Evolutionary conservation across 352 stramenopile species (phyloP).

Genomic region (Phytophthora ramorum): DNA sequence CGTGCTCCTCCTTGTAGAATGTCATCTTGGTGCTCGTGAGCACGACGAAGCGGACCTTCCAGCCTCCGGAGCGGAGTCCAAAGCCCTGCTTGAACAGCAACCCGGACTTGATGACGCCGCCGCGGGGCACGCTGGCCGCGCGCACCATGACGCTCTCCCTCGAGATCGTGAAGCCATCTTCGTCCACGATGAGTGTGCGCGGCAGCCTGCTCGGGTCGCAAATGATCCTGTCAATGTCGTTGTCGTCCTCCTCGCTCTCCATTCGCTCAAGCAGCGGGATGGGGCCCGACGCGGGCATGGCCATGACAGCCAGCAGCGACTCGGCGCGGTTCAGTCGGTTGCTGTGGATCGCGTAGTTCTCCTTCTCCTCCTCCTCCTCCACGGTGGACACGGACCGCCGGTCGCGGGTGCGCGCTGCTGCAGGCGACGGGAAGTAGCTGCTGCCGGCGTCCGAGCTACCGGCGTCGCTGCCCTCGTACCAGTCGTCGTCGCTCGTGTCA

Average conservation of each 20-base stretch:
- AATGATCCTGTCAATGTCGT: slow-evolving; percentile 71
- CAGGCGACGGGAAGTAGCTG: slow-evolving; percentile 22
- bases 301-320: slow-evolving; percentile 40
- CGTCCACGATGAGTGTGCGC: slow-evolving; percentile 72
- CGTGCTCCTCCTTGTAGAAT: slow-evolving; percentile 79
- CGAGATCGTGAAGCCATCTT: slow-evolving; percentile 67
- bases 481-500: slow-evolving; percentile 39
- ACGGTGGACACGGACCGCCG: slow-evolving; percentile 20
- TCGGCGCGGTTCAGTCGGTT: slow-evolving; percentile 34
- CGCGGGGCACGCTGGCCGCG: slow-evolving; percentile 44
- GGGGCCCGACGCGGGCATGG: slow-evolving; percentile 43
- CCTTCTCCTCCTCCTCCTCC: slow-evolving; percentile 39
- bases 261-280: slow-evolving; percentile 53
- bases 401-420: slow-evolving; percentile 11
- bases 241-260: slow-evolving; percentile 54
- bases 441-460: slow-evolving; percentile 34
- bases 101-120: slow-evolving; percentile 69
- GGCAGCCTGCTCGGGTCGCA: slow-evolving; percentile 60
- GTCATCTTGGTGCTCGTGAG: slow-evolving; percentile 73
- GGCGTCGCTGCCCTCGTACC: slow-evolving; percentile 41
- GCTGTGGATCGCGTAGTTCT: slow-evolving; percentile 8
- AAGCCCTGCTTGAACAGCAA: slow-evolving; percentile 84
- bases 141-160: slow-evolving; percentile 57
- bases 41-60: slow-evolving; percentile 81
- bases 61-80: slow-evolving; percentile 57